Conservation (phyloP, 441 rosid species). For the Oxalis stricta region DNA sequence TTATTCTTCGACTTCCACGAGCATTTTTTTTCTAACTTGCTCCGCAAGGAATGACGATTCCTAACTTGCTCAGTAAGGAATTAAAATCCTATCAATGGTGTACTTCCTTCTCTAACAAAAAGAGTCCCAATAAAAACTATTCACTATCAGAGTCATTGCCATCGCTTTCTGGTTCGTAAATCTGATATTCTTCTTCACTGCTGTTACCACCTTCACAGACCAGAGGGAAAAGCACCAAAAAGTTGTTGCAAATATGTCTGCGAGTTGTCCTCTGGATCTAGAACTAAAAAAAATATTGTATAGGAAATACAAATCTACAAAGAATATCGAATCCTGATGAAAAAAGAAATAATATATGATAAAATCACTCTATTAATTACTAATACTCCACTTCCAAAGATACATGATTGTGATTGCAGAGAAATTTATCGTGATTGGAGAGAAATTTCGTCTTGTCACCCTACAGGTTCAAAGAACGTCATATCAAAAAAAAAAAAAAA, state of each 20-base stretch:
- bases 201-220: conserved; percentile 31
- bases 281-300: conserved; percentile 23
- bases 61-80: too few relatives aligned
- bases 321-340: conserved; percentile 20
- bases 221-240: conserved; percentile 75
- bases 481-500: not conserved
- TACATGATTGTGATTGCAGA: conserved; percentile 47
- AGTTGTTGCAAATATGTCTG: conserved; percentile 78
- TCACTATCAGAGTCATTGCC: conserved; percentile 30
- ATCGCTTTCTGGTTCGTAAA: conserved; percentile 73
- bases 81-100: too few relatives aligned
- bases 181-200: conserved; percentile 75
- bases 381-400: conserved; percentile 31
- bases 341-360: conserved; percentile 3
- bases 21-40: too few relatives aligned
- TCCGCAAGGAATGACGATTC: too few relatives aligned
- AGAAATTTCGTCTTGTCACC: conserved; percentile 46
- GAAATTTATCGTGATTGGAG: conserved; percentile 41
- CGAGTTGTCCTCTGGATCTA: conserved; percentile 58
- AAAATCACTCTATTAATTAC: not conserved
- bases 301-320: too few relatives aligned
- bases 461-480: conserved; percentile 21
- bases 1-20: too few relatives aligned
- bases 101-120: too few relatives aligned
- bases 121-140: too few relatives aligned